These are phyloP conservation scores for Colletotrichum tropicicola DNA, from an alignment of 2,329 filamentous ascomycete genomes.

Conservation along the genomic window DNA sequence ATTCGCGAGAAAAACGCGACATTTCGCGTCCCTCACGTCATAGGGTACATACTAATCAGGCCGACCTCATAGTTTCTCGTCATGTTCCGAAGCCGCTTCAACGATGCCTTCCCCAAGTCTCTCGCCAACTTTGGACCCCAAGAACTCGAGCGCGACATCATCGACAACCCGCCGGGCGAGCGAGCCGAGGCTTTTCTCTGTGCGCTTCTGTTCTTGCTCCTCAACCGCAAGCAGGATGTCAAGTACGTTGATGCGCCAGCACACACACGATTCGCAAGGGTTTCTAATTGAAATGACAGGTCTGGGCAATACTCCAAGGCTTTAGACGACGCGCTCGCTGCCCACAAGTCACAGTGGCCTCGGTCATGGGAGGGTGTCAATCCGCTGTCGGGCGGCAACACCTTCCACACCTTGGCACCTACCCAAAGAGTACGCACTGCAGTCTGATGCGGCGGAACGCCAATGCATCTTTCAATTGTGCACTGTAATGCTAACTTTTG, in stretches of 20 bases:
- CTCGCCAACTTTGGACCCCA: conserved; percentile 92
- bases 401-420: conserved; percentile 84
- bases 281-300: conserved; percentile 55
- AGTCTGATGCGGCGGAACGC: not conserved
- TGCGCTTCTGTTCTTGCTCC: conserved; percentile 83
- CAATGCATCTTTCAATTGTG: not conserved
- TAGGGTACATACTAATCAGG: conserved; percentile 41
- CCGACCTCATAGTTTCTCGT: conserved; percentile 84
- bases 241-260: conserved; percentile 71
- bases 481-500: not conserved
- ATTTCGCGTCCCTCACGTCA: conserved; percentile 55
- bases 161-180: conserved; percentile 80
- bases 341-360: conserved; percentile 90
- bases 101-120: conserved; percentile 87
- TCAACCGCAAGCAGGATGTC: conserved; percentile 98
- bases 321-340: conserved; percentile 88
- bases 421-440: conserved; percentile 75
- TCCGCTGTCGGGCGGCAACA: conserved; percentile 81
- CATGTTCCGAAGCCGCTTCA: conserved; percentile 96
- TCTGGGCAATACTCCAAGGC: conserved; percentile 92
- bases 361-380: conserved; percentile 83
- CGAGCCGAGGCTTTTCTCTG: conserved; percentile 90
- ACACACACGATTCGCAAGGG: not conserved
- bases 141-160: conserved; percentile 89
- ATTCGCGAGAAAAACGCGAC: conserved; percentile 56